A percentile compares a stretch with the other conserved stretches of the same genome.
Evolutionary conservation across 1,139 yeast genomes (phyloP).

Genomic region (Suhomyces chickasaworum): DNA sequence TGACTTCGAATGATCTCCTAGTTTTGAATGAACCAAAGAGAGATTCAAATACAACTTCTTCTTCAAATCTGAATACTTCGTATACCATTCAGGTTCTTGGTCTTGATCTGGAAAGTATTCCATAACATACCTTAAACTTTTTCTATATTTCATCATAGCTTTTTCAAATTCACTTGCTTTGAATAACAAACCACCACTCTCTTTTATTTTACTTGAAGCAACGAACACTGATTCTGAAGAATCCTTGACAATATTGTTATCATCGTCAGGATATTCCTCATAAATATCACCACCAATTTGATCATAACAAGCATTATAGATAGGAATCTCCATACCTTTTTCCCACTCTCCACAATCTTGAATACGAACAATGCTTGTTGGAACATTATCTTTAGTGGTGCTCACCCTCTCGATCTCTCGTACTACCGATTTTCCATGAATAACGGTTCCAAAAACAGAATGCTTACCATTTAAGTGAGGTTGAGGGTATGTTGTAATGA

Average conservation of each 20-base stretch:
- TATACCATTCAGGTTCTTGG: slow-evolving; percentile 55
- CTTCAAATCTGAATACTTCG: slow-evolving; percentile 56
- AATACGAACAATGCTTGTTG: slow-evolving; percentile 50
- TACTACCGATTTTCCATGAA: slow-evolving; percentile 69
- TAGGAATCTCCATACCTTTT: slow-evolving; percentile 53
- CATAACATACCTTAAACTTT: slow-evolving; percentile 66
- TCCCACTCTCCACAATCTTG: slow-evolving; percentile 69
- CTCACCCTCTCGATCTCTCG: slow-evolving; percentile 59
- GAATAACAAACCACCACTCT: slow-evolving; percentile 62
- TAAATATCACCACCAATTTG: slow-evolving; percentile 65
- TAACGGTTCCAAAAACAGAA: slow-evolving; percentile 70
- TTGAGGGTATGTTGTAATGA: slow-evolving; percentile 69
- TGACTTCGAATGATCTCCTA: slow-evolving; percentile 46
- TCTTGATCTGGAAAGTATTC: slow-evolving; percentile 73
- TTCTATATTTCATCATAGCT: slow-evolving; percentile 61
- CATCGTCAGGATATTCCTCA: slow-evolving; percentile 79
- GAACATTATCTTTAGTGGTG: slow-evolving; percentile 47
- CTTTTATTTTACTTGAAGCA: slow-evolving; percentile 59
- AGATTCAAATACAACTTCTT: slow-evolving; percentile 63
- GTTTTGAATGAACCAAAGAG: slow-evolving; percentile 53
- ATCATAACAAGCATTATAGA: slow-evolving; percentile 62
- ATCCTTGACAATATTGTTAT: slow-evolving; percentile 56
- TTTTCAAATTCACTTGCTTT: slow-evolving; percentile 52
- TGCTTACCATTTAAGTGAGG: slow-evolving; percentile 78
- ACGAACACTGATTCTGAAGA: slow-evolving; percentile 54